phyloP scores from a whole-genome alignment of 331 rosid genomes.

The Arachis monticola region DNA sequence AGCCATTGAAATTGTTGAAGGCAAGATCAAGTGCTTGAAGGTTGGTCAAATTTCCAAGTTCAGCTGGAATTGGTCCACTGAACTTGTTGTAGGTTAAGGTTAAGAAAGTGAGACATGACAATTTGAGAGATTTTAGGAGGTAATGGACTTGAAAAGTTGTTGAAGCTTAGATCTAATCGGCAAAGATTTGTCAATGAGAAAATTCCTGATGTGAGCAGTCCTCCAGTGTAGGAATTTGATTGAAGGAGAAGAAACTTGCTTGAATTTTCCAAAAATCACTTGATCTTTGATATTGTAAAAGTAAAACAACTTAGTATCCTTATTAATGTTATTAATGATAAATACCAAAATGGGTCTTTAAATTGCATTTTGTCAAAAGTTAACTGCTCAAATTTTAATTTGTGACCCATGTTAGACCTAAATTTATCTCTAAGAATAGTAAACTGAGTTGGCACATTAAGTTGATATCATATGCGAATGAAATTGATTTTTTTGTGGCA shows the following conservation, averaged over 20 bases:
- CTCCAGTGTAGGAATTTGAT: constrained; percentile 65
- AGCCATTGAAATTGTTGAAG: constrained; percentile 67
- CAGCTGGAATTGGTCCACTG: constrained; percentile 66
- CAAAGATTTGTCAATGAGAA: constrained; percentile 59
- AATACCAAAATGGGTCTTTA: too few relatives aligned
- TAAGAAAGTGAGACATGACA: constrained; percentile 61
- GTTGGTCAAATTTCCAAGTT: constrained; percentile 51
- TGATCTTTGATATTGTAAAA: constrained; percentile 46
- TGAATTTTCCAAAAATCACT: constrained; percentile 68
- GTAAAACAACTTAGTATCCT: too few relatives aligned
- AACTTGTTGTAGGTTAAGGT: constrained; percentile 68
- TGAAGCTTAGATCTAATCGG: constrained; percentile 65
- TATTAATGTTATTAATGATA: too few relatives aligned
- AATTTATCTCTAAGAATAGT: too few relatives aligned
- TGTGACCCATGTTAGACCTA: too few relatives aligned
- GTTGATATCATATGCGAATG: too few relatives aligned
- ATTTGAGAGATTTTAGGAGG: constrained; percentile 65
- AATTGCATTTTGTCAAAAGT: too few relatives aligned
- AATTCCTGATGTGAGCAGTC: constrained; percentile 69
- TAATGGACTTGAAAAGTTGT: constrained; percentile 75
- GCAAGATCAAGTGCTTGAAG: constrained; percentile 81
- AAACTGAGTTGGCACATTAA: too few relatives aligned
- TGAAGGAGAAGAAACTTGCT: constrained; percentile 67
- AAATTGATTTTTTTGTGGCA: too few relatives aligned
- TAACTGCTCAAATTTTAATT: too few relatives aligned